Conservation (phyloP, 345 rosid genomes). For the Moricandia arvensis region DNA sequence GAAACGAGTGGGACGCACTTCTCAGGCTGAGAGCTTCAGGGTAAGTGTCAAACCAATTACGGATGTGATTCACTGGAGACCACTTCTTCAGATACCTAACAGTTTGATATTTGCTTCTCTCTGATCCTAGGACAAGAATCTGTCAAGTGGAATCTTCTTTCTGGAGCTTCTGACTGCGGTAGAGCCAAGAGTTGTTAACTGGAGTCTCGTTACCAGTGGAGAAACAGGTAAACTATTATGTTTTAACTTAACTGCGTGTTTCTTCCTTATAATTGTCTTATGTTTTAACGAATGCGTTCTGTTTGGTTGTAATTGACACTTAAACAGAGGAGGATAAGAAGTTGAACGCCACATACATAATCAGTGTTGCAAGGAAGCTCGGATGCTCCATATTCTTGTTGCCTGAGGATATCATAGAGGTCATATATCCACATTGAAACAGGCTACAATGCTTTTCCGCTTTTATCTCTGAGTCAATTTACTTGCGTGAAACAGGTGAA, state of each 20-base stretch:
- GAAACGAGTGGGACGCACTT: constrained; percentile 62
- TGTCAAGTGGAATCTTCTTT: constrained; percentile 78
- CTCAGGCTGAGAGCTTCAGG: constrained; percentile 89
- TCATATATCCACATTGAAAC: constrained; percentile 22
- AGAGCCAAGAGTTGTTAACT: constrained; percentile 92
- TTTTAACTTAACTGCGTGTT: background rate
- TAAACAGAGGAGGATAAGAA: constrained; percentile 88
- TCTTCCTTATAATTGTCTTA: background rate
- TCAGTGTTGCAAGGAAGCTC: constrained; percentile 95
- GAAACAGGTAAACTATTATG: constrained; percentile 57
- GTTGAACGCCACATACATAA: constrained; percentile 88
- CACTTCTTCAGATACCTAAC: constrained; percentile 14
- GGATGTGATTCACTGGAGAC: background rate
- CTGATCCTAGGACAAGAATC: constrained; percentile 65
- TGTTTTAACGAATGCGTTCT: background rate
- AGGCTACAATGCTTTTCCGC: background rate
- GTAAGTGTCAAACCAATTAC: constrained; percentile 40
- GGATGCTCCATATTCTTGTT: constrained; percentile 97
- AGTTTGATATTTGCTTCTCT: constrained; percentile 12
- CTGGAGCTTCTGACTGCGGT: constrained; percentile 86
- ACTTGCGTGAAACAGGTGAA: constrained; percentile 58
- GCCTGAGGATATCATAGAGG: constrained; percentile 98
- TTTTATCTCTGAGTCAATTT: background rate
- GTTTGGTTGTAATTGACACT: constrained; percentile 28
- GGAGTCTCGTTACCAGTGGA: constrained; percentile 81